Conservation (phyloP, 352 stramenopile genomes). For the Albugo candida region DNA sequence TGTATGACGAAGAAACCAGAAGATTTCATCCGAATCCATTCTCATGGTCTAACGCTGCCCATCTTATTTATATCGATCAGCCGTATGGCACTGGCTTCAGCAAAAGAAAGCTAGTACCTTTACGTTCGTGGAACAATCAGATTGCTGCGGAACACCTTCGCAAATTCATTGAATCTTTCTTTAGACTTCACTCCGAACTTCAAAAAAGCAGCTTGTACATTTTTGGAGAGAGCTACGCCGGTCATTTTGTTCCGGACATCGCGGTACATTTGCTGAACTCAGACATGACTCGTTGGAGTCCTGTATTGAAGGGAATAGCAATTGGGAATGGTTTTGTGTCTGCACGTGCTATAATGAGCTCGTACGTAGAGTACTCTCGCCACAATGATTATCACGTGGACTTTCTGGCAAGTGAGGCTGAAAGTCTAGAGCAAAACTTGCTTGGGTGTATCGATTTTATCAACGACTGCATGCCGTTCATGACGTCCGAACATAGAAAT, state of each 20-base stretch:
- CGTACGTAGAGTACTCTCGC: slow-evolving; percentile 26
- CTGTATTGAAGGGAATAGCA: slow-evolving; percentile 56
- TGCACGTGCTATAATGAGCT: slow-evolving; percentile 19
- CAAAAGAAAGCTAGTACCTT: background rate
- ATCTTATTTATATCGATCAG: slow-evolving; percentile 95
- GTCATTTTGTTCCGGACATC: slow-evolving; percentile 89
- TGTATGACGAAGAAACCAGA: slow-evolving; percentile 39
- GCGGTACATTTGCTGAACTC: slow-evolving; percentile 37
- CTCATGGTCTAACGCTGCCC: slow-evolving; percentile 87
- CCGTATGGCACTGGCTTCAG: slow-evolving; percentile 68
- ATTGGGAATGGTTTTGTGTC: slow-evolving; percentile 70
- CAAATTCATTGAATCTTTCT: slow-evolving; percentile 39
- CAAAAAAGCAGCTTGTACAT: slow-evolving; percentile 72
- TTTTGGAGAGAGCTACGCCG: slow-evolving; percentile 89
- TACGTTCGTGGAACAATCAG: slow-evolving; percentile 21
- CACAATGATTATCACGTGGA: slow-evolving; percentile 15
- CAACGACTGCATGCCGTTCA: background rate
- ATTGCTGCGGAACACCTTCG: slow-evolving; percentile 23
- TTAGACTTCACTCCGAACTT: slow-evolving; percentile 17
- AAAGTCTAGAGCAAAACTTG: background rate
- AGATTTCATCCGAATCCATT: slow-evolving; percentile 72
- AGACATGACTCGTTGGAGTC: slow-evolving; percentile 11
- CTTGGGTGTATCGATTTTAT: background rate
- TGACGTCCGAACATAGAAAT: background rate
- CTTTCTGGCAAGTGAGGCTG: slow-evolving; percentile 6